Conservation (phyloP, 1,139 yeast genomes). For the Pichia sp. region DNA sequence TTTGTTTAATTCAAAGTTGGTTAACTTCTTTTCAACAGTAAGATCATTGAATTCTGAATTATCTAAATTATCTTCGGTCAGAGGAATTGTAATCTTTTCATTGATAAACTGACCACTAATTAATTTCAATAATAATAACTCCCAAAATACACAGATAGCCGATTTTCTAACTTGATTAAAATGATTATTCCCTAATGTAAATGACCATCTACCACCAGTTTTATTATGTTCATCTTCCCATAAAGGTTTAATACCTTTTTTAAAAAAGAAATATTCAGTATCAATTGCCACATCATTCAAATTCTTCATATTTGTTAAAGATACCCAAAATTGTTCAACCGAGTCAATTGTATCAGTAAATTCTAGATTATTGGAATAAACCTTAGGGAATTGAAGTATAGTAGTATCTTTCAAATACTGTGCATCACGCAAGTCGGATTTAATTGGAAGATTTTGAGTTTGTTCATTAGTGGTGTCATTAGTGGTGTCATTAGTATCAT, state of each 20-base stretch:
- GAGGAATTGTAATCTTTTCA: conserved; percentile 2
- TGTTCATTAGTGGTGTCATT: background rate
- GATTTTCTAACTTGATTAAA: conserved; percentile 2
- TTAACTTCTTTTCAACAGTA: background rate
- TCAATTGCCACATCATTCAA: conserved; percentile 46
- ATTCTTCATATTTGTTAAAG: conserved; percentile 42
- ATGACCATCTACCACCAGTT: conserved; percentile 57
- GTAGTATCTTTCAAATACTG: conserved; percentile 20
- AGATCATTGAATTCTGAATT: conserved; percentile 8
- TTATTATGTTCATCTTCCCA: conserved; percentile 67
- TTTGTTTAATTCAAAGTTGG: conserved; percentile 9
- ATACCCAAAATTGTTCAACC: conserved; percentile 58
- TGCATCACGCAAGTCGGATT: conserved; percentile 7
- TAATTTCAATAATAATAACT: conserved; percentile 9
- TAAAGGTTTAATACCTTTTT: conserved; percentile 58
- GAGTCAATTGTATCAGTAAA: conserved; percentile 39
- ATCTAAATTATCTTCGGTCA: conserved; percentile 5
- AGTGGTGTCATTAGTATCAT: conserved; percentile 1
- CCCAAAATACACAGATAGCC: conserved; percentile 9
- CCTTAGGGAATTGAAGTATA: conserved; percentile 21
- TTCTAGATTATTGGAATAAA: conserved; percentile 10
- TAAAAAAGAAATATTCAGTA: conserved; percentile 54
- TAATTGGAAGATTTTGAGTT: background rate
- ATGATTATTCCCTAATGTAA: conserved; percentile 26
- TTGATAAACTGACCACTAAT: conserved; percentile 9